Conservation (phyloP, 1,284 basidiomycete genomes). For the Trametes hirsuta region DNA sequence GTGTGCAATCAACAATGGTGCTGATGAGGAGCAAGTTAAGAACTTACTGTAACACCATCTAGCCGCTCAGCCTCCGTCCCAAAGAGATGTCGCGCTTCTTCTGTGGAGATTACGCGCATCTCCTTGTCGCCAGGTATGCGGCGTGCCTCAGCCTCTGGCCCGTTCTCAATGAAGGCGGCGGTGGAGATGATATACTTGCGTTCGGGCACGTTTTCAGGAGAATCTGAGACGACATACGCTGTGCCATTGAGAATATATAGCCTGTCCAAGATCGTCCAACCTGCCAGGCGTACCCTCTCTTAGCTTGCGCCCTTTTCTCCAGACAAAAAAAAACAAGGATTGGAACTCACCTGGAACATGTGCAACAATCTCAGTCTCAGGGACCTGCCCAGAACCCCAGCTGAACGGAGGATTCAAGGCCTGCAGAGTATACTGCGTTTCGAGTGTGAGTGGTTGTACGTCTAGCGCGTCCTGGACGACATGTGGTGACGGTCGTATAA, state of each 20-base stretch:
- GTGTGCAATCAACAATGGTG: slow-evolving; percentile 1
- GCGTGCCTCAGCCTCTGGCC: slow-evolving; percentile 44
- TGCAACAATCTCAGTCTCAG: slow-evolving; percentile 59
- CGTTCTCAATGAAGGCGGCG: slow-evolving; percentile 50
- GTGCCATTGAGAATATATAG: slow-evolving; percentile 79
- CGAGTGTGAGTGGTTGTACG: slow-evolving; percentile 25
- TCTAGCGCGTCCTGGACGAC: slow-evolving; percentile 25
- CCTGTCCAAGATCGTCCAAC: slow-evolving; percentile 85
- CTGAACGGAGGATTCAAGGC: slow-evolving; percentile 31
- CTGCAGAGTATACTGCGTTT: slow-evolving; percentile 34
- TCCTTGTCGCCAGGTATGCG: slow-evolving; percentile 76
- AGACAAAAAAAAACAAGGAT: background rate
- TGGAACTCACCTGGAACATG: slow-evolving; percentile 60
- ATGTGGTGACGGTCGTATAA: slow-evolving; percentile 21
- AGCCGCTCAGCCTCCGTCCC: slow-evolving; percentile 63
- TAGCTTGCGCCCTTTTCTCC: background rate
- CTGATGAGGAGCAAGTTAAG: background rate
- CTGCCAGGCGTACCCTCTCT: slow-evolving; percentile 38
- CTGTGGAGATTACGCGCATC: slow-evolving; percentile 73
- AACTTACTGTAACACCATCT: slow-evolving; percentile 68
- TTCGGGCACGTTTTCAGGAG: slow-evolving; percentile 57
- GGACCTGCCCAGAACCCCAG: slow-evolving; percentile 46
- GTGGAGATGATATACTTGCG: slow-evolving; percentile 61
- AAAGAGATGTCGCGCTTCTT: slow-evolving; percentile 70
- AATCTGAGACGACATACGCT: slow-evolving; percentile 72